A percentile compares a stretch with the other conserved stretches of the same genome.
Evolutionary conservation across 2,329 filamentous ascomycete genomes (phyloP).

Genomic region (Pestalotiopsis sp.): DNA sequence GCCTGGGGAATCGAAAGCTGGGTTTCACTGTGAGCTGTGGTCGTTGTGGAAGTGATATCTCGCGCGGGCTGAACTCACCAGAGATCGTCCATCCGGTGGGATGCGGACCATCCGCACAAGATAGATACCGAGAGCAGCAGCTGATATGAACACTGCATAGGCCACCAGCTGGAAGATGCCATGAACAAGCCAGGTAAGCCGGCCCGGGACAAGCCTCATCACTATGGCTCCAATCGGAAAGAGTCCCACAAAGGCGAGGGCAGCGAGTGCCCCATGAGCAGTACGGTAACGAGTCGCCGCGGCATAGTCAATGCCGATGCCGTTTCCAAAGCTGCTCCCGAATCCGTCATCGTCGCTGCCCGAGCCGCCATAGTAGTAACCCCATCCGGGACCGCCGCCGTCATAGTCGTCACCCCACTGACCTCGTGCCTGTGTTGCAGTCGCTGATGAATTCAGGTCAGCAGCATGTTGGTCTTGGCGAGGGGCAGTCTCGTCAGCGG

Average conservation of each 20-base stretch:
- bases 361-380: background rate
- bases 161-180: conserved; percentile 40
- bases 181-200: conserved; percentile 40
- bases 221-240: conserved; percentile 48
- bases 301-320: conserved; percentile 28
- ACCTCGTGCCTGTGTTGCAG: background rate
- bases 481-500: background rate
- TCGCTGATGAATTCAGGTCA: background rate
- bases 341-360: conserved; percentile 8
- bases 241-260: conserved; percentile 42
- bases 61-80: conserved; percentile 30
- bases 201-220: conserved; percentile 40
- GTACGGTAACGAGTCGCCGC: conserved; percentile 33
- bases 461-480: background rate
- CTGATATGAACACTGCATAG: conserved; percentile 39
- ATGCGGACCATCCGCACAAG: conserved; percentile 36
- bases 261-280: conserved; percentile 44
- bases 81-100: conserved; percentile 28
- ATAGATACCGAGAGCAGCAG: conserved; percentile 44
- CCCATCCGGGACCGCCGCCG: background rate
- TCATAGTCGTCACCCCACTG: conserved; percentile 3
- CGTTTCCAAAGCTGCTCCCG: conserved; percentile 2
- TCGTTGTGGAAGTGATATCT: background rate
- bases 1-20: conserved; percentile 33
- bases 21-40: background rate